These are phyloP conservation scores for Boletus patriciae DNA, from an alignment of 768 basidiomycete species.

Conservation along the genomic window DNA sequence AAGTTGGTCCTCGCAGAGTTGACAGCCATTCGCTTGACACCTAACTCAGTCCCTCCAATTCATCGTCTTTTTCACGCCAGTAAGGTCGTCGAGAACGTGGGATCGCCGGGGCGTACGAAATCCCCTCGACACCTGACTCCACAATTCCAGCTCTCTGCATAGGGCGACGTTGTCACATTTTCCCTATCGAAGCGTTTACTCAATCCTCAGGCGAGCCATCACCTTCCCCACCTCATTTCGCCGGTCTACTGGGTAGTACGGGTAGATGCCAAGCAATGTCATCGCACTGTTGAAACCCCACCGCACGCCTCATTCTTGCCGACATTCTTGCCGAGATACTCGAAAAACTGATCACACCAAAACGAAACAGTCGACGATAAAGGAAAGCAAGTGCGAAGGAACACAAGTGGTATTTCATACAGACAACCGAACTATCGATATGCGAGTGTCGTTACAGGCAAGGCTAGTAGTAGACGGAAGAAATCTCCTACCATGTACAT, in stretches of 20 bases:
- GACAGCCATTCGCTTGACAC: conserved; percentile 2
- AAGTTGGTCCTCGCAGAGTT: neutral
- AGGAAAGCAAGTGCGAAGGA: too few species aligned
- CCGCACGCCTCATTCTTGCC: too few species aligned
- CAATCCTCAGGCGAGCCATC: conserved; percentile 40
- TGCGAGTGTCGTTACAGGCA: too few species aligned
- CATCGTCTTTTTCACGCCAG: too few species aligned
- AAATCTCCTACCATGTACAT: too few species aligned
- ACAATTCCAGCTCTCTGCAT: neutral
- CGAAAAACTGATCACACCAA: too few species aligned
- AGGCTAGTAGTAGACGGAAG: too few species aligned
- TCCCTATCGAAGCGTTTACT: conserved; percentile 11
- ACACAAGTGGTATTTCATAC: too few species aligned
- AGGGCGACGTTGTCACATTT: neutral
- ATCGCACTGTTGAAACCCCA: too few species aligned
- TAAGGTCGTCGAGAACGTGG: neutral
- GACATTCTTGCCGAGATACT: too few species aligned
- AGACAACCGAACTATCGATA: too few species aligned
- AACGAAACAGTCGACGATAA: too few species aligned
- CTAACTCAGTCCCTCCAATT: neutral
- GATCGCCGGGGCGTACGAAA: neutral
- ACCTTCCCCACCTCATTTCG: conserved; percentile 62
- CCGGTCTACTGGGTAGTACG: conserved; percentile 66
- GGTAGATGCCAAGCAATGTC: conserved; percentile 21
- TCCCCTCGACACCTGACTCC: neutral